Evolutionary conservation across 129 eudicot species (phyloP).

Genomic region (Helichrysum umbraculigerum): DNA sequence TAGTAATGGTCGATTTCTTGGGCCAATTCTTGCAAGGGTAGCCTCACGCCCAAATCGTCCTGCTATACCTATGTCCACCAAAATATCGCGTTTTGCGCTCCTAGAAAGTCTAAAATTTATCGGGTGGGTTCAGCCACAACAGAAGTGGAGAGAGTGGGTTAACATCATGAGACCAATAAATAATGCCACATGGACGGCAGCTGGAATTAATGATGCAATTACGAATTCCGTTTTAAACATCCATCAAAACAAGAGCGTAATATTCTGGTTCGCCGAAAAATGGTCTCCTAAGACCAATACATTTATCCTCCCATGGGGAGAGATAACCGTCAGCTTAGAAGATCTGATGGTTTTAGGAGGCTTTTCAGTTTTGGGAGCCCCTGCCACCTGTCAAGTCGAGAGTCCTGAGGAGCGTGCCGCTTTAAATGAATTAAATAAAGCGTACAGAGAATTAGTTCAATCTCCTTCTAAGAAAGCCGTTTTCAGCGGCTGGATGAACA

Average conservation of each 20-base stretch:
- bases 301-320: conserved; percentile 53
- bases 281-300: conserved; percentile 47
- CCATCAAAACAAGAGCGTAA: conserved; percentile 23
- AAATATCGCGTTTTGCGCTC: not conserved
- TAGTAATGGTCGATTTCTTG: conserved; percentile 1
- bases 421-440: not conserved
- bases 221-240: conserved; percentile 29
- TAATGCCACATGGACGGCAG: conserved; percentile 23
- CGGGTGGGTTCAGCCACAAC: conserved; percentile 26
- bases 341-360: conserved; percentile 49
- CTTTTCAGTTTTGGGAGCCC: conserved; percentile 34
- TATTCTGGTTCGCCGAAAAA: conserved; percentile 31
- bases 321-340: conserved; percentile 46
- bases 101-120: not conserved
- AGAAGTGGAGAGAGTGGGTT: conserved; percentile 37
- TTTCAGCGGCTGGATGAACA: conserved; percentile 33
- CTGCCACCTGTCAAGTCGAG: not conserved
- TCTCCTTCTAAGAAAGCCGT: conserved; percentile 4
- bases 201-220: conserved; percentile 31
- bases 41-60: conserved; percentile 5
- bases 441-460: not conserved
- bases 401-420: not conserved
- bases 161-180: conserved; percentile 14
- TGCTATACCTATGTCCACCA: conserved; percentile 1
- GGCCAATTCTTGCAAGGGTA: not conserved